Percentiles rank a stretch among this genome's conserved stretches.
Conservation (phyloP, 2,329 filamentous ascomycete species). For the Bipolaris zeicola region DNA sequence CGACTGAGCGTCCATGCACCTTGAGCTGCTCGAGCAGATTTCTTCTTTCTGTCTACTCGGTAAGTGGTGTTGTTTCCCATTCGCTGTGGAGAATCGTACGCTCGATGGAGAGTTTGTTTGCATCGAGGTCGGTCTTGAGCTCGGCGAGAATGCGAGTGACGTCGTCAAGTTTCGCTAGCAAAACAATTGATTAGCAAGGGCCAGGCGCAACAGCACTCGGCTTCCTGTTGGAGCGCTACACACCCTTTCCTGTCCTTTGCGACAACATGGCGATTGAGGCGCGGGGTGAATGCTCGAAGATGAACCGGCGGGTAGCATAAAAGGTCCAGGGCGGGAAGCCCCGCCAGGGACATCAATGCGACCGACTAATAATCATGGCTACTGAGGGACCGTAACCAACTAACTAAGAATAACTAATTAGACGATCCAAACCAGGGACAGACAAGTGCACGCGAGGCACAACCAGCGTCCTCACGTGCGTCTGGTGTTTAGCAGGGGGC, state of each 20-base stretch:
- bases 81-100: conserved; percentile 54
- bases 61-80: conserved; percentile 12
- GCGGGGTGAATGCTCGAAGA: not conserved
- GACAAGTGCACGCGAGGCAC: conserved; percentile 1
- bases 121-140: conserved; percentile 66
- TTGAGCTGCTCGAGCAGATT: conserved; percentile 69
- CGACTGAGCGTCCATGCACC: conserved; percentile 73
- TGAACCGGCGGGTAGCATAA: conserved; percentile 4
- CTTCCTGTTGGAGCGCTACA: not conserved
- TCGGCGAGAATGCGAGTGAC: conserved; percentile 68
- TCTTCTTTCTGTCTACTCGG: conserved; percentile 61
- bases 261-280: conserved; percentile 8
- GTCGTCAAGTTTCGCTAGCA: conserved; percentile 68
- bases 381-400: conserved; percentile 3
- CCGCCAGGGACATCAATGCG: conserved; percentile 16
- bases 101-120: conserved; percentile 62
- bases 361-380: not conserved
- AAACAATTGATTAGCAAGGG: conserved; percentile 14
- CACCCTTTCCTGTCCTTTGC: conserved; percentile 31
- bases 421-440: not conserved
- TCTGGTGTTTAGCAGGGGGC: not conserved
- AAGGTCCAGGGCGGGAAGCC: conserved; percentile 14
- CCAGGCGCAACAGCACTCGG: not conserved
- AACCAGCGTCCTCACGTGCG: not conserved
- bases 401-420: not conserved